These are phyloP conservation scores for Aspergillus caelatus DNA, from an alignment of 2,329 filamentous ascomycete genomes.

Conservation along the genomic window DNA sequence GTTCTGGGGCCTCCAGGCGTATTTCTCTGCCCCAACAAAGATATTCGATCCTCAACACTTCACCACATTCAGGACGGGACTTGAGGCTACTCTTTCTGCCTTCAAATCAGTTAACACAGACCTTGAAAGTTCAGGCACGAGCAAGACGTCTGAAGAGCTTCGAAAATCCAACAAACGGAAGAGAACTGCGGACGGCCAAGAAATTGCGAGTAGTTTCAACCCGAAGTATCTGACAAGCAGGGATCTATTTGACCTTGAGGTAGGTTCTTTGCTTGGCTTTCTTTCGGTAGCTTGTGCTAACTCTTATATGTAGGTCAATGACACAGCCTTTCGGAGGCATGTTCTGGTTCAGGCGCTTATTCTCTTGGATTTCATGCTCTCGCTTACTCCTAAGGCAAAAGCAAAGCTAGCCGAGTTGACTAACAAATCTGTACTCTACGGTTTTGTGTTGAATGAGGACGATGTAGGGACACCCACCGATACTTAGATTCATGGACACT, in stretches of 20 bases:
- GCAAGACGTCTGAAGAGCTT: conserved; percentile 64
- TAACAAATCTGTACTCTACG: conserved; percentile 89
- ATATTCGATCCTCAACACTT: conserved; percentile 76
- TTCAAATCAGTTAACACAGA: conserved; percentile 74
- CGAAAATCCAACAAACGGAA: conserved; percentile 73
- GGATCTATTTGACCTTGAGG: conserved; percentile 94
- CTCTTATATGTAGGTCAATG: conserved; percentile 68
- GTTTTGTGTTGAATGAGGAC: conserved; percentile 76
- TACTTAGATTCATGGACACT: not conserved
- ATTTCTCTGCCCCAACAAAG: conserved; percentile 85
- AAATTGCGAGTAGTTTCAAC: conserved; percentile 78
- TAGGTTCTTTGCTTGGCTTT: conserved; percentile 41
- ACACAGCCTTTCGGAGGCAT: conserved; percentile 90
- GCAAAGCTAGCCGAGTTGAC: conserved; percentile 72
- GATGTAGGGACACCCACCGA: conserved; percentile 59
- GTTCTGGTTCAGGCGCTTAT: conserved; percentile 95
- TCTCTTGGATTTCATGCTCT: conserved; percentile 92
- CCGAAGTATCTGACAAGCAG: conserved; percentile 98
- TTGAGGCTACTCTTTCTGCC: conserved; percentile 67
- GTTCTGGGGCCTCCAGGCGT: conserved; percentile 92
- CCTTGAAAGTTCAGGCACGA: conserved; percentile 65
- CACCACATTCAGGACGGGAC: conserved; percentile 62
- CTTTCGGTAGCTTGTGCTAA: conserved; percentile 22
- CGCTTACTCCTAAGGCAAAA: conserved; percentile 79
- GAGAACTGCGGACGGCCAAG: conserved; percentile 61